Evolutionary conservation across 495 filamentous ascomycete genomes (phyloP).

Genomic region (Patellaria atrata): DNA sequence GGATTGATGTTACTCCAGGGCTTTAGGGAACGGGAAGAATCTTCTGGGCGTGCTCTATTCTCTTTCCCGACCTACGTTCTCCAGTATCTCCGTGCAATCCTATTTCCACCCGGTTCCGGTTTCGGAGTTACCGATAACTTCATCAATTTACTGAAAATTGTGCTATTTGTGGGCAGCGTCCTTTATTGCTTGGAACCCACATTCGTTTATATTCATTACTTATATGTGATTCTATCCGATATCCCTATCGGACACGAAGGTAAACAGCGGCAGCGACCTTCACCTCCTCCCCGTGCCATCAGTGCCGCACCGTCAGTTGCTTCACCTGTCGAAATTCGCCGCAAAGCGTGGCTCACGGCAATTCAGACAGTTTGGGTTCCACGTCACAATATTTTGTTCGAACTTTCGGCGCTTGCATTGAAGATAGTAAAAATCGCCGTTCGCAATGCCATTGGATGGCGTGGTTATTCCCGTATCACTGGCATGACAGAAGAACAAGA

Average conservation of each 20-base stretch:
- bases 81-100: slow-evolving; percentile 4
- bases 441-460: slow-evolving; percentile 63
- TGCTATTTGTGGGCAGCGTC: slow-evolving; percentile 49
- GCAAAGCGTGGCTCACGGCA: slow-evolving; percentile 86
- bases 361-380: slow-evolving; percentile 94
- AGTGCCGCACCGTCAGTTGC: slow-evolving; percentile 56
- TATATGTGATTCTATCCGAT: too few species aligned
- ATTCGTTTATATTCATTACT: too few species aligned
- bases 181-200: slow-evolving; percentile 54
- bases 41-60: slow-evolving; percentile 55
- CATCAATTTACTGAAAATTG: slow-evolving; percentile 35
- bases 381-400: slow-evolving; percentile 67
- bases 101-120: slow-evolving; percentile 10
- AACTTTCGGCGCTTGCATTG: slow-evolving; percentile 62
- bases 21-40: slow-evolving; percentile 41
- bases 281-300: slow-evolving; percentile 33
- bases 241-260: too few species aligned
- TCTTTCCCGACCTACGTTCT: slow-evolving; percentile 43
- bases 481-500: slow-evolving; percentile 78
- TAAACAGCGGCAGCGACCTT: slow-evolving; percentile 25
- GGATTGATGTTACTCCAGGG: slow-evolving; percentile 85
- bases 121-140: slow-evolving; percentile 10
- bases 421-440: slow-evolving; percentile 70
- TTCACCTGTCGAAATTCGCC: slow-evolving; percentile 71
- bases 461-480: slow-evolving; percentile 59